Evolutionary conservation across 164 flowering plant genomes (phyloP), one percentile per base, ranked within the genome.

Genomic region (Nymphaea thermarum): DNA sequence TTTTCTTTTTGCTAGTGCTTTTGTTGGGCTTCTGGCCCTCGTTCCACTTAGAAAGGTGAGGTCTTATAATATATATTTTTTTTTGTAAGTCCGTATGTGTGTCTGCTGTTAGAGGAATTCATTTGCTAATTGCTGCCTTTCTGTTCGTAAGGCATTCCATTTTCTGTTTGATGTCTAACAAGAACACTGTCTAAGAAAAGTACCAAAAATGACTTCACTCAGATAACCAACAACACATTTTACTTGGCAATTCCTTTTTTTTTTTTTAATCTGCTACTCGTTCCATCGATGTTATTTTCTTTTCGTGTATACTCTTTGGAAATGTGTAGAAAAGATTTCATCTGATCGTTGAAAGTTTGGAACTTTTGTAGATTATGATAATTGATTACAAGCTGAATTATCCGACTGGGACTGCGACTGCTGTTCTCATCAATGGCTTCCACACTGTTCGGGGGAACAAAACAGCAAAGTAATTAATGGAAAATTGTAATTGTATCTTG

Each of bases 391-490:
- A 85, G 60, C 77, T 93, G 63, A 81, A 86, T 59, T 93, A 78
- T 70, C 98, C 97, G 68, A 90, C 85, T 67, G 96, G 98, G 43
- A 77, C 84, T 73, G 97, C 97, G 18, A 88, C 94, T 62, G 96
- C 89, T 43, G 83, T 90, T 77, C 88, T 93, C 76, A 93, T 93
- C 66, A 87, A 93, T 76, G 98, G 97, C 57, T 90, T 93, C 76
- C 98, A 93, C 62, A 77, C 71, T 45, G 61, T 73, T 60, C 72
- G 70, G 43, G 91, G 84, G 36, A 92, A 90, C 60, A 76, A 87
- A 53, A 71, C 72, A 72, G 89, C 97, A 57, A 89, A 77, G 98
- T 93, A 82, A 15, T 25, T 2, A 6, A 47, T 12, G 53, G 5
- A 47, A 7, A 4, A 7, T 47, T 47, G 7, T 47, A 7, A 47